Evolutionary conservation across 2,329 filamentous ascomycete species (phyloP), one percentile per base, ranked within the genome.

Genomic region (Exophiala spinifera): DNA sequence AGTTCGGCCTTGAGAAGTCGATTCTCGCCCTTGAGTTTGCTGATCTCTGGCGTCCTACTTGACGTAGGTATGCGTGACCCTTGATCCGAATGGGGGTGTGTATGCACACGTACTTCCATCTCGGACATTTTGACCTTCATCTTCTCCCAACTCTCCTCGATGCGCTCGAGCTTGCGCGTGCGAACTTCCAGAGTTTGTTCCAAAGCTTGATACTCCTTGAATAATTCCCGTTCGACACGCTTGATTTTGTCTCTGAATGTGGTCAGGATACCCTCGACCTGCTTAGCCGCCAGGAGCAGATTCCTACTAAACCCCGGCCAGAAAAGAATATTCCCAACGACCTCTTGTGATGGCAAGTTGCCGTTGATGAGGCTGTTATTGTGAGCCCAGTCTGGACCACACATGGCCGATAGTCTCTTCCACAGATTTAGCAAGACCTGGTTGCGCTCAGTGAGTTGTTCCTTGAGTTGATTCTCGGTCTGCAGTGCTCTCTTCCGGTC

Each of bases 371-470:
- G 82, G 53, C 87, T 87, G 70, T 97, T 91, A 65, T 87, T 85
- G 69, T 96, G 88, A 3, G 88, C 84, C 92, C 94, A 99, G 67
- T 97, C 94, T 0, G 84, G 81, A 10, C 94, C 94, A 65, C 94
- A 97, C 40, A 97, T 79, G 0, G 83, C 80, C 3, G 89, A 91
- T 7, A 99, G 79, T 43, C 88, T 83, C 60, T 92, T 92, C 94
- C 94, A 99, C 4, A 97, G 76, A n/a, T 84, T 80, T 19, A 96
- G 81, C 15, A 97, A 79, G 49, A 99, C 77, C 56, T 89, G 87
- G 72, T 97, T 96, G 51, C 94, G 86, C 72, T 97, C 94, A 40
- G 81, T 82, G 36, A 97, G 80, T 72, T 97, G 91, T 49, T 96
- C 91, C 63, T 87, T 88, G 71, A 89, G 88, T 54, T 86, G 83